These are phyloP conservation scores for Rhizopus delemar DNA, from an alignment of 371 early-diverging fungal species.

Conservation along the genomic window DNA sequence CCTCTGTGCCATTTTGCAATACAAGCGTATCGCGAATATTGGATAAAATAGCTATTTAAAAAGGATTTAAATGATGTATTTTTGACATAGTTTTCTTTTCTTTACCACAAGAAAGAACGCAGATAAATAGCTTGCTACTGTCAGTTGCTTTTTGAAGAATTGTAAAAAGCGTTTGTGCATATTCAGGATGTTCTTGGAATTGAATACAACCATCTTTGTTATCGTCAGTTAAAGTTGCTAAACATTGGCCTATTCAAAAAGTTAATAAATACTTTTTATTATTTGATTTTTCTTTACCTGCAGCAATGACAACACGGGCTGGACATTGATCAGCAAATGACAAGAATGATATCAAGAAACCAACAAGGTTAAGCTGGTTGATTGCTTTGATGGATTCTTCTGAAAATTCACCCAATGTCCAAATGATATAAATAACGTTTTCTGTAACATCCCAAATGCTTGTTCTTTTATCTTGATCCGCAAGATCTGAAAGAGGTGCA, in stretches of 20 bases:
- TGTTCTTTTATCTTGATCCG: conserved; percentile 56
- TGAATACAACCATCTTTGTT: conserved; percentile 65
- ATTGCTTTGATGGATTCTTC: conserved; percentile 64
- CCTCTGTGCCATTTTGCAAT: conserved; percentile 37
- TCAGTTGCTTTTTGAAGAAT: conserved; percentile 47
- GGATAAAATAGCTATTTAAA: conserved; percentile 38
- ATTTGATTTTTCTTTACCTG: conserved; percentile 44
- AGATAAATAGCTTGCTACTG: conserved; percentile 44
- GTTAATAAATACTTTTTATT: neutral
- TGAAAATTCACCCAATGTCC: conserved; percentile 71
- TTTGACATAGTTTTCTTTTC: neutral
- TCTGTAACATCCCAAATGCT: conserved; percentile 73
- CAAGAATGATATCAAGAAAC: conserved; percentile 72
- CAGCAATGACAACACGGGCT: conserved; percentile 65
- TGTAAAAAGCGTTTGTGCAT: conserved; percentile 51
- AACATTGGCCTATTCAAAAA: conserved; percentile 67
- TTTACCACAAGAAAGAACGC: conserved; percentile 59
- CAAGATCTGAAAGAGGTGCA: conserved; percentile 45
- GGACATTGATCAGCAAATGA: conserved; percentile 63
- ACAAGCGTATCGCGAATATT: conserved; percentile 46
- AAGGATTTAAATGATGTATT: neutral
- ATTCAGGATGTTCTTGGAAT: conserved; percentile 63
- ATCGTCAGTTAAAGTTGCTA: conserved; percentile 82
- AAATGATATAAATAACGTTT: conserved; percentile 71
- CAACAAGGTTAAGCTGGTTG: conserved; percentile 63